Conservation (phyloP, 257 asterid genomes). For the Jaltomata sinuosa region DNA sequence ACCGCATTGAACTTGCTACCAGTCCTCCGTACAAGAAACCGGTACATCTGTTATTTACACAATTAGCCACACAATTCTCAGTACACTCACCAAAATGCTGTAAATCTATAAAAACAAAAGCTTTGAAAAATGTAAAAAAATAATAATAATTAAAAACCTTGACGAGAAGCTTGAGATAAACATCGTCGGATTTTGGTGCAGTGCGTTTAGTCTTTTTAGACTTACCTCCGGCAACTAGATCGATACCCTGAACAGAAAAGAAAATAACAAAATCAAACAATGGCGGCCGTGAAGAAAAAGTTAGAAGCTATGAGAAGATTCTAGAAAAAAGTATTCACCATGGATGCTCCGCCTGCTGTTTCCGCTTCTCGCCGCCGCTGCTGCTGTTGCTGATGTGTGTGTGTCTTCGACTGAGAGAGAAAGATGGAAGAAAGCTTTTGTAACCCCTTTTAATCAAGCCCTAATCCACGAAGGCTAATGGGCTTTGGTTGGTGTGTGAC, state of each 20-base stretch:
- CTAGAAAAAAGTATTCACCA: background rate
- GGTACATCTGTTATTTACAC: constrained; percentile 44
- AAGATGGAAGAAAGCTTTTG: background rate
- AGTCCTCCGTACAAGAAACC: constrained; percentile 85
- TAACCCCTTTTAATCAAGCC: background rate
- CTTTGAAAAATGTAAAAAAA: background rate
- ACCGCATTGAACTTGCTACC: constrained; percentile 83
- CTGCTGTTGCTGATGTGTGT: background rate
- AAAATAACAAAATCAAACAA: background rate
- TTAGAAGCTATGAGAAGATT: background rate
- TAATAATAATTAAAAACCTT: constrained; percentile 39
- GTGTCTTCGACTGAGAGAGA: background rate
- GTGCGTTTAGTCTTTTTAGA: constrained; percentile 79
- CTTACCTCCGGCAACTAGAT: constrained; percentile 91
- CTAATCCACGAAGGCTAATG: background rate
- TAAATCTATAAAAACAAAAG: background rate
- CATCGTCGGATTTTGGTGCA: constrained; percentile 64
- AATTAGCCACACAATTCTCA: background rate
- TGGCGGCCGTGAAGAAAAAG: too few relatives aligned
- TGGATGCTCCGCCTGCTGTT: background rate
- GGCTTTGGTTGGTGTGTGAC: too few relatives aligned
- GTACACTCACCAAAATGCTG: background rate
- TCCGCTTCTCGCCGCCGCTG: background rate
- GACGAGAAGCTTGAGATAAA: constrained; percentile 63
- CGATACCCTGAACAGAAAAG: constrained; percentile 53